Evolutionary conservation across 106 monocot genomes (phyloP), one percentile per base, ranked within the genome.

Genomic region (Posidonia australis): DNA sequence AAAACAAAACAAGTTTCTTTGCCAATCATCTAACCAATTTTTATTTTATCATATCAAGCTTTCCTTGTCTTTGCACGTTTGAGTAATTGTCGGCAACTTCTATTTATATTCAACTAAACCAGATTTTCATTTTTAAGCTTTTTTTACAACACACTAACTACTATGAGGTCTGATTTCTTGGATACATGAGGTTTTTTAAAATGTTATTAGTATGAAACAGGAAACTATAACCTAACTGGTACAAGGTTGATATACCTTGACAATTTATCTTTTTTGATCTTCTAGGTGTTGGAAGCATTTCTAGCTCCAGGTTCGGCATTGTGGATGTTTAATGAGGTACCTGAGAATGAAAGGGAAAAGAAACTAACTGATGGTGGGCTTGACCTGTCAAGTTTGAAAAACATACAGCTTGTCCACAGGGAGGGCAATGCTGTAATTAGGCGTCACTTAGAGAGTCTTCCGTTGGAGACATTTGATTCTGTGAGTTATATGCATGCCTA

Each of bases 281-380:
- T 64, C 56, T 51, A 93, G 88, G 88, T 93, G 46, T 53, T 93
- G 67, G 93, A 93, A 65, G 85, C 93, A 58, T 83, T 89, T 77
- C 81, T 93, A 20, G 80, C 93, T 58, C 88, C 92, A n/a, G 80
- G 85, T 66, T 93, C 92, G 53, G 83, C 88, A 56, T 61, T 93
- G 57, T 93, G 92, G 92, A 74, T 93, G 83, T 86, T 93, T 46
- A 93, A 89, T 71, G 88, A 88, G 63, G 88, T 93, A 76, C 88
- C 85, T 1, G 83, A 83, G 48, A 79, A 77, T 61, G 83, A 83
- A 73, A 93, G 93, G 70, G 83, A 93, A 72, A 81, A 62, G 26
- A 93, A 89, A 65, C 69, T 93, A 44, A 83, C 18, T 51, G 93
- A 89, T 59, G 88, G 93, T 66, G 93, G 93, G 27, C 74, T 93